A percentile compares a stretch with the other conserved stretches of the same genome.
These are phyloP conservation scores for Postia placenta DNA, from an alignment of 768 basidiomycete species.

Conservation along the genomic window DNA sequence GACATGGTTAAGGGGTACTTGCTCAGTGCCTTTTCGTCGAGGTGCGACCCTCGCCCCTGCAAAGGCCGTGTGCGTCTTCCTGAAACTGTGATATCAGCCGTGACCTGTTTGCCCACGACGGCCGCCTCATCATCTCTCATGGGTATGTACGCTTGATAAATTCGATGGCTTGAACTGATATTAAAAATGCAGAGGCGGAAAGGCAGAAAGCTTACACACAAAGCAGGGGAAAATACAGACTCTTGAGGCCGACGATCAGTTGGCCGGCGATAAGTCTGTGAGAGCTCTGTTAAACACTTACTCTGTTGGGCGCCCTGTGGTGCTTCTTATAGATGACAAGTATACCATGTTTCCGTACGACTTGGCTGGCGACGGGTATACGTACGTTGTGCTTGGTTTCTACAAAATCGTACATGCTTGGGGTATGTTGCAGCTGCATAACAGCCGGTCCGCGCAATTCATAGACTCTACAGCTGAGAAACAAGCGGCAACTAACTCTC, in stretches of 20 bases:
- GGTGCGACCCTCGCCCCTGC: conserved; percentile 45
- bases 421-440: conserved; percentile 41
- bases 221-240: conserved; percentile 33
- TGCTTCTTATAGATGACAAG: conserved; percentile 67
- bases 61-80: not conserved
- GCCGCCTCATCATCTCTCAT: conserved; percentile 76
- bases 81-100: conserved; percentile 39
- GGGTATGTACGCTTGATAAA: conserved; percentile 42
- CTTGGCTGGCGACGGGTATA: conserved; percentile 40
- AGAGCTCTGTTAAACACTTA: conserved; percentile 60
- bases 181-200: conserved; percentile 49
- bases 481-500: conserved; percentile 40
- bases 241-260: conserved; percentile 56
- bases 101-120: conserved; percentile 58
- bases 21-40: conserved; percentile 62
- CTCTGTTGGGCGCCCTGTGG: conserved; percentile 50
- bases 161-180: too few relatives aligned
- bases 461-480: conserved; percentile 52
- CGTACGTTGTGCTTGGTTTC: conserved; percentile 58
- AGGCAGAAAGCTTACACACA: conserved; percentile 49
- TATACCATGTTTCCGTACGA: conserved; percentile 72
- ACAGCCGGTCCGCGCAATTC: too few relatives aligned
- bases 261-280: conserved; percentile 63
- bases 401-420: conserved; percentile 69
- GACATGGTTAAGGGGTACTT: conserved; percentile 71